Base-by-base conservation (phyloP, 73 alveolate species). In the Effrenium voratum region DNA sequence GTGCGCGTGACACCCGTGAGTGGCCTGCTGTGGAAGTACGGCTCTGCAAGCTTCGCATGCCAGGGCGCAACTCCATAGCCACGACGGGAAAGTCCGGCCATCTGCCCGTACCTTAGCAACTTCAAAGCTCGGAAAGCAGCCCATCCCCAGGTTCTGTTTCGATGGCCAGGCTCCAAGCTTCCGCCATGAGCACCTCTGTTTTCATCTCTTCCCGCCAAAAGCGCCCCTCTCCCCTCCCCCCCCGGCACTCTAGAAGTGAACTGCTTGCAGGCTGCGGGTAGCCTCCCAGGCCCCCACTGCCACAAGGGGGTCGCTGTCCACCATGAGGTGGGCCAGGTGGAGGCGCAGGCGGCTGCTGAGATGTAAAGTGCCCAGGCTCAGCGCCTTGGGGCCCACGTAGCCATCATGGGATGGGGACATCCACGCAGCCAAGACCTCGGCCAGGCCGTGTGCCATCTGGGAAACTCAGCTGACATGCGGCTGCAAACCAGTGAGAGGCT, bases 371-470 rank as follows among this genome's bases (percentile, higher is more conserved):
- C 84, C 60, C 72, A 52, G 68, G 84, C 95, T 63, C 30, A 40
- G 3, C 40, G 95, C 95, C 47, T 87, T 87, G 70, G 95, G 95
- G 10, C 95, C 95, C 81, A 87, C 95, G 68, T 87, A 87, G 28
- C 80, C 95, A 47, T 87, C 95, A 44, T 87, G 95, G 4, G 95
- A 87, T 15, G 95, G 95, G 16, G 95, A 87, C 84, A 87, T 87
- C 95, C 95, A 87, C 3, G 95, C 95, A 5, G 83, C 95, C 68
- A 75, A 68, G 36, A 87, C 95, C 70, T 68, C 36, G n/a, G 59
- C 91, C 91, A 70, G 34, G 44, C 26, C 81, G 40, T 5, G 59
- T 4, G 41, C 46, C 49, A 70, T 28, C 47, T 24, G 47, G 49
- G 3, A 19, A 70, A 70, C 8, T 5, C 47, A n/a, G n/a, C n/a